These are phyloP conservation scores for Phytopythium cucurbitacearum DNA, from an alignment of 352 stramenopile species.

Conservation along the genomic window DNA sequence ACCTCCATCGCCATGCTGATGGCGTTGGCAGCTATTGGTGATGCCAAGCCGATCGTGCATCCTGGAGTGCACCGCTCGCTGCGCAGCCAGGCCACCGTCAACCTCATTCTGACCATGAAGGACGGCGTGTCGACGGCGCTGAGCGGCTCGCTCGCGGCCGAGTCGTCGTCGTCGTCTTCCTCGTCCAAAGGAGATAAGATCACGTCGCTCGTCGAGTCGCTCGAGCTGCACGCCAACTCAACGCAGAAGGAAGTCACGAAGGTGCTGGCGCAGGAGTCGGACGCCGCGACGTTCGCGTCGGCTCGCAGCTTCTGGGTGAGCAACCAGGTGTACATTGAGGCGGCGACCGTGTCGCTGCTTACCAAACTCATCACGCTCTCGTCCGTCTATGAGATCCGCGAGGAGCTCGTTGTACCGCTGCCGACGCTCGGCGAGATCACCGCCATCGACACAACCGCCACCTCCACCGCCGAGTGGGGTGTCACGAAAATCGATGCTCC, in stretches of 20 bases:
- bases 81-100: slow-evolving; percentile 18
- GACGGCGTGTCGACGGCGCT: slow-evolving; percentile 10
- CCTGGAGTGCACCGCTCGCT: slow-evolving; percentile 22
- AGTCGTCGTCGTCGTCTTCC: neutral
- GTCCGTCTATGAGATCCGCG: slow-evolving; percentile 4
- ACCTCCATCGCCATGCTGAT: too few relatives aligned
- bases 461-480: slow-evolving; percentile 7
- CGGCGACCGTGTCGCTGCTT: slow-evolving; percentile 11
- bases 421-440: neutral
- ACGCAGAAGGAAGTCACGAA: slow-evolving; percentile 2
- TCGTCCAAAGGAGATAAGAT: slow-evolving; percentile 14
- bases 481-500: slow-evolving; percentile 6
- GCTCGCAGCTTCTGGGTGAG: slow-evolving; percentile 21
- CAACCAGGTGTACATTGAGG: slow-evolving; percentile 28
- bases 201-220: neutral
- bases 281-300: slow-evolving; percentile 4
- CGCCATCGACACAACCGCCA: slow-evolving; percentile 3
- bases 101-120: slow-evolving; percentile 31
- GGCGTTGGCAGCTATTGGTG: neutral
- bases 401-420: slow-evolving; percentile 6
- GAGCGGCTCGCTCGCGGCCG: slow-evolving; percentile 13
- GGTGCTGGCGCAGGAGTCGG: slow-evolving; percentile 9
- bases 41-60: slow-evolving; percentile 7
- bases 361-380: slow-evolving; percentile 7
- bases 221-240: slow-evolving; percentile 3